phyloP scores from a whole-genome alignment of 306 rosid species.

The Rosa rugosa region DNA sequence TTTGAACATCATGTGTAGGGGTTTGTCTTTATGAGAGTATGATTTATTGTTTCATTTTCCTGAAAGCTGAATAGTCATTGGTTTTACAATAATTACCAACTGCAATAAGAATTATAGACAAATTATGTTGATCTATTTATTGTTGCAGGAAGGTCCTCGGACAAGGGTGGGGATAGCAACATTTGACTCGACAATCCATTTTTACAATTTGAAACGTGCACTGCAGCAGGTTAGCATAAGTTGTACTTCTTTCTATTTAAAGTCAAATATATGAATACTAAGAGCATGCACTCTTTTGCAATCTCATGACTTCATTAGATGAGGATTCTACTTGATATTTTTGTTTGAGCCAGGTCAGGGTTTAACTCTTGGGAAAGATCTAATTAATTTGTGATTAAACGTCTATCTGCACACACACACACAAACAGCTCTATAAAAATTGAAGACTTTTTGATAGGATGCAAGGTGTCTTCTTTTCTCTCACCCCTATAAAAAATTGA shows the following conservation, averaged over 20 bases:
- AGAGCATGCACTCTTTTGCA: not conserved
- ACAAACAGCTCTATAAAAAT: not conserved
- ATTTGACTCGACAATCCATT: slow-evolving; percentile 93
- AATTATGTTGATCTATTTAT: slow-evolving; percentile 11
- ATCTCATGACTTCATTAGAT: not conserved
- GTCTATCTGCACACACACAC: not conserved
- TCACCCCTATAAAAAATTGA: not conserved
- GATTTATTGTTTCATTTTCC: not conserved
- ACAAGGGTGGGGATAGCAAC: slow-evolving; percentile 92
- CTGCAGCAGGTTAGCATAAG: slow-evolving; percentile 73
- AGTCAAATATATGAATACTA: not conserved
- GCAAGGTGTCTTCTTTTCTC: not conserved
- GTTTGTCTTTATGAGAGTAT: not conserved
- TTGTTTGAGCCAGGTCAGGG: not conserved
- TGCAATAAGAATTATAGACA: not conserved
- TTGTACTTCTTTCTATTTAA: not conserved
- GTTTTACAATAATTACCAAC: not conserved
- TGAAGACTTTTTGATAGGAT: not conserved
- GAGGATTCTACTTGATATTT: not conserved
- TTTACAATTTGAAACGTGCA: slow-evolving; percentile 91
- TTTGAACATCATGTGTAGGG: not conserved
- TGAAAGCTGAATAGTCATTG: not conserved
- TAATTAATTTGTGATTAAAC: not conserved
- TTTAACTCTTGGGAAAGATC: not conserved
- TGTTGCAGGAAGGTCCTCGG: slow-evolving; percentile 86